Evolutionary conservation across 768 basidiomycete genomes (phyloP).

Genomic region (Cystofilobasidium capitatum): DNA sequence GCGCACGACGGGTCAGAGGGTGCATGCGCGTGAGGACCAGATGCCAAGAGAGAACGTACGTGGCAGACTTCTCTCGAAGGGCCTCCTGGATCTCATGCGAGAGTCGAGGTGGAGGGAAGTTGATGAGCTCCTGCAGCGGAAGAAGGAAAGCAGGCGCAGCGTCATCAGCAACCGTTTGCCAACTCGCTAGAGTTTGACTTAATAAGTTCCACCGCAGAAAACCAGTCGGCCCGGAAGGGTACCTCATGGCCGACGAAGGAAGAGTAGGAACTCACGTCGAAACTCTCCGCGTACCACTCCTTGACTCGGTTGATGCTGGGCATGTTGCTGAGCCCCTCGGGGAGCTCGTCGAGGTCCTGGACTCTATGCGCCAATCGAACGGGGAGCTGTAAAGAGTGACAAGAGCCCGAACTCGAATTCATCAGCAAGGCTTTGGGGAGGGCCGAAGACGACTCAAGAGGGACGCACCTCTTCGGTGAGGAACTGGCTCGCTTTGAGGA

Average conservation of each 20-base stretch:
- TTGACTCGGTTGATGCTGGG: slow-evolving; percentile 83
- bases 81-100: slow-evolving; percentile 57
- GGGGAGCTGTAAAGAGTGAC: slow-evolving; percentile 69
- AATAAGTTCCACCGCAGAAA: neutral
- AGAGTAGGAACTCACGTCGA: slow-evolving; percentile 59
- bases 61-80: slow-evolving; percentile 37
- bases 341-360: slow-evolving; percentile 87
- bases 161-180: neutral
- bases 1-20: no score
- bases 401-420: no score
- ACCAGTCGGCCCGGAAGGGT: neutral
- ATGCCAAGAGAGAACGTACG: slow-evolving; percentile 29
- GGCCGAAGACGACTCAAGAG: neutral
- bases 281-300: slow-evolving; percentile 98
- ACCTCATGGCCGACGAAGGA: neutral
- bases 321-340: slow-evolving; percentile 84
- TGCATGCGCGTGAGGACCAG: no score
- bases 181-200: neutral
- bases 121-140: slow-evolving; percentile 65
- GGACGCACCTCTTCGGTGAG: slow-evolving; percentile 51
- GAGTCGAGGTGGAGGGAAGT: slow-evolving; percentile 67
- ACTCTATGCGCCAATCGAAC: slow-evolving; percentile 91
- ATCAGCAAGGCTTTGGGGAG: no score
- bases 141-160: neutral
- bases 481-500: slow-evolving; percentile 85